Evolutionary conservation across 768 basidiomycete species (phyloP).

Genomic region (Hygrophorus russula): DNA sequence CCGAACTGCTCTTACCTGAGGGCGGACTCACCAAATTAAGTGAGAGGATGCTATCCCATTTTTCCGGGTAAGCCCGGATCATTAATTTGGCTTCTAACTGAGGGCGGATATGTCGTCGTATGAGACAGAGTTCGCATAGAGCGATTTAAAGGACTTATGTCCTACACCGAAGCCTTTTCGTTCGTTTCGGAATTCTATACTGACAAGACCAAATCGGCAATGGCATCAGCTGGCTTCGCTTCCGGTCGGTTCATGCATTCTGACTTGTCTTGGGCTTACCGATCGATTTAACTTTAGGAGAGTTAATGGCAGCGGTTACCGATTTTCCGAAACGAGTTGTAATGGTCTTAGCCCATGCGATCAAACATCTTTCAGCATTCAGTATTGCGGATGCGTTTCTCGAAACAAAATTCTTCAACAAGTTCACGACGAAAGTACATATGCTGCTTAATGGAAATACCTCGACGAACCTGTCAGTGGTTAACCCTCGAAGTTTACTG

Average conservation of each 20-base stretch:
- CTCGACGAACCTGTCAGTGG: slow-evolving; percentile 48
- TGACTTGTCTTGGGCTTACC: not conserved
- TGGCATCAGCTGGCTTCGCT: slow-evolving; percentile 32
- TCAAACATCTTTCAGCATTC: slow-evolving; percentile 64
- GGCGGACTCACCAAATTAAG: slow-evolving; percentile 54
- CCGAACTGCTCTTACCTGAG: slow-evolving; percentile 64
- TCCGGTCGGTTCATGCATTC: slow-evolving; percentile 24
- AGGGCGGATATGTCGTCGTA: slow-evolving; percentile 16
- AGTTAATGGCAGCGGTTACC: slow-evolving; percentile 48
- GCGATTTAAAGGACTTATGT: slow-evolving; percentile 38
- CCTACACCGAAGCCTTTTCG: slow-evolving; percentile 62
- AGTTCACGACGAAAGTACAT: slow-evolving; percentile 64
- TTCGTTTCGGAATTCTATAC: slow-evolving; percentile 57
- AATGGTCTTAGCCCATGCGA: slow-evolving; percentile 61
- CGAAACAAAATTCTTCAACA: slow-evolving; percentile 67
- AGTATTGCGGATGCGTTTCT: slow-evolving; percentile 68
- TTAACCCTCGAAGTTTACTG: not conserved
- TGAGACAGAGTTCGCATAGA: slow-evolving; percentile 50
- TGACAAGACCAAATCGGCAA: slow-evolving; percentile 27
- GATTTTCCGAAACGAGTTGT: slow-evolving; percentile 63
- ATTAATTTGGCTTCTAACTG: not conserved
- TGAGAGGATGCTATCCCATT: slow-evolving; percentile 64
- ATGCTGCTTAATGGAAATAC: slow-evolving; percentile 91
- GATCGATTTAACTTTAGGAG: slow-evolving; percentile 26
- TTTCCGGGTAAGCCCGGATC: slow-evolving; percentile 38